Conservation (phyloP, 2,329 filamentous ascomycete genomes). For the Pseudogymnoascus sp. region DNA sequence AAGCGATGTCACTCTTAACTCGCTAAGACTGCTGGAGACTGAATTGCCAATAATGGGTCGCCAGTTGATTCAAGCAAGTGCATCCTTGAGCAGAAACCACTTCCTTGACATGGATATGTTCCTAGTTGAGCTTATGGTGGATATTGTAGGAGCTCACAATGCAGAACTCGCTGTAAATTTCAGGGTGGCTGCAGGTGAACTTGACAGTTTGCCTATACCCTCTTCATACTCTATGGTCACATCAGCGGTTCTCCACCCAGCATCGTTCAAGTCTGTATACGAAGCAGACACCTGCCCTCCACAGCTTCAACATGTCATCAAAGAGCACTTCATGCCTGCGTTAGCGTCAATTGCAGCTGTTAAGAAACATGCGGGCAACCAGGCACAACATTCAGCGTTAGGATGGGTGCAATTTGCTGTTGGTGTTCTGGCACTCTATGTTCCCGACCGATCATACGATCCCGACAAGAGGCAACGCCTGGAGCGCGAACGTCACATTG, state of each 20-base stretch:
- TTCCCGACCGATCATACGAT: constrained; percentile 81
- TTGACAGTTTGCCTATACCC: background rate
- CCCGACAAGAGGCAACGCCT: constrained; percentile 60
- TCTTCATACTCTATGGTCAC: background rate
- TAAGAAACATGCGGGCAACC: constrained; percentile 19
- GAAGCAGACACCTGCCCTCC: background rate
- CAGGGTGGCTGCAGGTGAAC: background rate
- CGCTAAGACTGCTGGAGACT: constrained; percentile 53
- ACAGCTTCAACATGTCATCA: constrained; percentile 19
- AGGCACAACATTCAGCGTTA: constrained; percentile 37
- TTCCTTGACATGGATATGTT: constrained; percentile 34
- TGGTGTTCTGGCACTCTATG: constrained; percentile 66
- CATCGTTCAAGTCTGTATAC: background rate
- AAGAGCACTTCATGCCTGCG: constrained; percentile 31
- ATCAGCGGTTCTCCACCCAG: background rate
- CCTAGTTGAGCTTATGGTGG: constrained; percentile 17
- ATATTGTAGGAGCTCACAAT: constrained; percentile 20
- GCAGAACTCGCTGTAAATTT: constrained; percentile 7
- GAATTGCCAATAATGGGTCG: constrained; percentile 55
- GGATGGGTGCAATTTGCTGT: constrained; percentile 72
- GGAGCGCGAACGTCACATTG: constrained; percentile 49
- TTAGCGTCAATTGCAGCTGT: constrained; percentile 25
- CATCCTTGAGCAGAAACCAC: constrained; percentile 36
- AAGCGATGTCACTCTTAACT: constrained; percentile 46
- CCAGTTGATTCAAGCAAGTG: constrained; percentile 28